Evolutionary conservation across 2,329 filamentous ascomycete species (phyloP).

Genomic region (Fusarium odoratissimum): DNA sequence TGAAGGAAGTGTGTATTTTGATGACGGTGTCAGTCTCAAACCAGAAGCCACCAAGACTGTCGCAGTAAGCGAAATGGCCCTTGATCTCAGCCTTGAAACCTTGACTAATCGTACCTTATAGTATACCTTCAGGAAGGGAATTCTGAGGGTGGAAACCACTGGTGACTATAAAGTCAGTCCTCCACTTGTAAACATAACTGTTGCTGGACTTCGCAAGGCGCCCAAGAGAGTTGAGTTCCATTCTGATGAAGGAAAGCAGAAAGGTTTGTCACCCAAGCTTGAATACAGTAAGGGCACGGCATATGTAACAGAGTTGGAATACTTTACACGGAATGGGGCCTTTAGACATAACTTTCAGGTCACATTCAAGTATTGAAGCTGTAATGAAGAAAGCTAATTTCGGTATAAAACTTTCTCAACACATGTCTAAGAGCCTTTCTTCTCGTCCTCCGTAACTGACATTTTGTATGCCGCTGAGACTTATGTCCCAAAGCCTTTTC

Average conservation of each 20-base stretch:
- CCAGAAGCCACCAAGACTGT: neutral
- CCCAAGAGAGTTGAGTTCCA: neutral
- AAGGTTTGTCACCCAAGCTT: accelerated
- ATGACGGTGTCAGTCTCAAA: neutral
- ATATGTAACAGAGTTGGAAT: neutral
- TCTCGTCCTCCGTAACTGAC: no score
- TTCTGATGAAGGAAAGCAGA: neutral
- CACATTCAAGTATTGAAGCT: neutral
- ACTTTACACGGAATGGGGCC: neutral
- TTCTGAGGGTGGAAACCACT: neutral
- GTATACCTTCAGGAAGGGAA: neutral
- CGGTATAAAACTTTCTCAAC: no score
- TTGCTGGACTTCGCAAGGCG: neutral
- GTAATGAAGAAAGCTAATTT: neutral
- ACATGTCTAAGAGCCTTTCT: no score
- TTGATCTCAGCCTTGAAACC: accelerated
- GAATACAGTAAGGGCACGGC: neutral
- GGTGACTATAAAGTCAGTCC: neutral
- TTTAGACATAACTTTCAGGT: neutral
- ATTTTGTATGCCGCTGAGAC: no score
- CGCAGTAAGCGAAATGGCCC: neutral
- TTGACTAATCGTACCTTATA: neutral
- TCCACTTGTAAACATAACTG: neutral
- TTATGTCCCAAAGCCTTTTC: no score
- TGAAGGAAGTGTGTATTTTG: neutral